phyloP scores from a whole-genome alignment of 2,329 filamentous ascomycete species.

The Aspergillus fumigatus region DNA sequence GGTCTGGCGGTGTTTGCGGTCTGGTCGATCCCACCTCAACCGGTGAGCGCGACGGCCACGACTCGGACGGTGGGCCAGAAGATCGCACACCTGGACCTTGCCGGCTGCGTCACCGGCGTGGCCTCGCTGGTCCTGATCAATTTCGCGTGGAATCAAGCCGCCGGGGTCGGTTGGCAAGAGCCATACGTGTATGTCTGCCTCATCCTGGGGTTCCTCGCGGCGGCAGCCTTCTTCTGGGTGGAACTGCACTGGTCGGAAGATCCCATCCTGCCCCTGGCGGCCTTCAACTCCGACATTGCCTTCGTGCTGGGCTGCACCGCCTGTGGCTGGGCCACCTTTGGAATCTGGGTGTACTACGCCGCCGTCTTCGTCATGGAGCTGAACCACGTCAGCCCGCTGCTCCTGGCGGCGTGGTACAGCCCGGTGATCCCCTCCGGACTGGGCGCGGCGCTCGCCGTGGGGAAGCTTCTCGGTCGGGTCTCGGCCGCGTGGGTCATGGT shows the following conservation, averaged over 20 bases:
- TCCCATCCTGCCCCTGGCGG: constrained; percentile 53
- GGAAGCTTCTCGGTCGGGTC: constrained; percentile 12
- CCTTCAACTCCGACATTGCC: constrained; percentile 21
- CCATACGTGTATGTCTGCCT: constrained; percentile 52
- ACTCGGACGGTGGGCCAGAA: constrained; percentile 4
- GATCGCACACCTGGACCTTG: constrained; percentile 29
- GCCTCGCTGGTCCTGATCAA: constrained; percentile 57
- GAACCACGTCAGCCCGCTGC: not conserved
- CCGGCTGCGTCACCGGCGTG: constrained; percentile 45
- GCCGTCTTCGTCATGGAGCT: constrained; percentile 5
- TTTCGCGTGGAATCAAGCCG: constrained; percentile 61
- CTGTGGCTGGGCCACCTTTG: constrained; percentile 39
- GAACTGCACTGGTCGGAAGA: constrained; percentile 39
- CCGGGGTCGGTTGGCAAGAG: constrained; percentile 53
- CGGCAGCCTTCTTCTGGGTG: constrained; percentile 51
- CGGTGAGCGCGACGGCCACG: not conserved
- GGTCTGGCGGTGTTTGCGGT: constrained; percentile 30
- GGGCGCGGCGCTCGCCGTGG: constrained; percentile 7
- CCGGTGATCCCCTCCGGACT: constrained; percentile 12
- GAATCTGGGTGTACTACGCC: constrained; percentile 39
- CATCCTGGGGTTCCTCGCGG: constrained; percentile 51
- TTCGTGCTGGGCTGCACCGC: constrained; percentile 40
- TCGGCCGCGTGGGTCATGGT: constrained; percentile 12
- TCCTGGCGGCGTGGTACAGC: constrained; percentile 8
- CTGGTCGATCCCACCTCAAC: constrained; percentile 18